These are phyloP conservation scores for Beauveria australis DNA, from an alignment of 2,329 filamentous ascomycete genomes.

Conservation along the genomic window DNA sequence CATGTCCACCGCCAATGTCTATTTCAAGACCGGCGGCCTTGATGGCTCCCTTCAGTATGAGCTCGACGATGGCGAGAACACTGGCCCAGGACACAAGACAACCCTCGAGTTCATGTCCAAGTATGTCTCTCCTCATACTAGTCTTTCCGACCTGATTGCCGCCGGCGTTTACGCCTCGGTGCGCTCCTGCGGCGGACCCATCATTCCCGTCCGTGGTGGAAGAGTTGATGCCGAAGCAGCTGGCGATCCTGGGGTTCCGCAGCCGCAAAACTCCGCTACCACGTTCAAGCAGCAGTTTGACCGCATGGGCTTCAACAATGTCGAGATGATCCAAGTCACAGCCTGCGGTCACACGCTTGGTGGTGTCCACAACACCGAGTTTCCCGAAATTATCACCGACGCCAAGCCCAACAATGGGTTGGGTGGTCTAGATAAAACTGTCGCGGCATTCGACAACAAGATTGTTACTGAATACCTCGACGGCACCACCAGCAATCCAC, in stretches of 20 bases:
- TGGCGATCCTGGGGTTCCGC: constrained; percentile 44
- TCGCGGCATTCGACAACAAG: constrained; percentile 45
- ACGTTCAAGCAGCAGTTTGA: constrained; percentile 48
- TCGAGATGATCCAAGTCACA: constrained; percentile 52
- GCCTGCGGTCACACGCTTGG: constrained; percentile 56
- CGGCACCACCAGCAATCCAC: constrained; percentile 44
- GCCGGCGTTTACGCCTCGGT: constrained; percentile 50
- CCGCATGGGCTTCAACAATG: constrained; percentile 47
- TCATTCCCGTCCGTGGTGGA: constrained; percentile 44
- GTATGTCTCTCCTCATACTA: constrained; percentile 42
- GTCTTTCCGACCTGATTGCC: constrained; percentile 50
- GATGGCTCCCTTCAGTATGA: constrained; percentile 56
- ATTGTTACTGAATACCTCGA: constrained; percentile 49
- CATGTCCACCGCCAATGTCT: constrained; percentile 46
- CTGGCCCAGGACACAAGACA: constrained; percentile 45
- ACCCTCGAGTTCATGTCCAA: constrained; percentile 46
- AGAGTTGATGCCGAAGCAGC: constrained; percentile 43
- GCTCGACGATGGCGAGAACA: constrained; percentile 45
- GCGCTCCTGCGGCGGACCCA: constrained; percentile 49
- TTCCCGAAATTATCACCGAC: constrained; percentile 42
- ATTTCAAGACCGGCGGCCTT: constrained; percentile 41
- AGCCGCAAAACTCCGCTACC: constrained; percentile 45
- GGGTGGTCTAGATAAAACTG: constrained; percentile 38
- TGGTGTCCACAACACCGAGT: constrained; percentile 47
- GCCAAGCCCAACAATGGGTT: constrained; percentile 36